Evolutionary conservation across 371 early-diverging fungal genomes (phyloP), one percentile per base, ranked within the genome.

Genomic region (Apophysomyces variabilis): DNA sequence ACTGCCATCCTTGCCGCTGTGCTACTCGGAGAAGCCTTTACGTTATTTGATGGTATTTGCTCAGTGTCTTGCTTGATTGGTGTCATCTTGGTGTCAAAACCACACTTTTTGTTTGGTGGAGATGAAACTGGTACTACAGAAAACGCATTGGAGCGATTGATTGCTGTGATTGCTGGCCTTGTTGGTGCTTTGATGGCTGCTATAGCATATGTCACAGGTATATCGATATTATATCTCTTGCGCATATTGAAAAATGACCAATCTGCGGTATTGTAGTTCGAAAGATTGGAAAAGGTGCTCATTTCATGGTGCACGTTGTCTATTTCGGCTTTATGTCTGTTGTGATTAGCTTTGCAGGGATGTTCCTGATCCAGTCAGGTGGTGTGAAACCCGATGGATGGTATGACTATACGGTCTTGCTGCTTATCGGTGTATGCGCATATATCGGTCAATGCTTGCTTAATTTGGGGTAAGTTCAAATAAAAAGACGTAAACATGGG

Each of bases 301-400:
- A 91, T 61, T 84, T 85, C 8, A 76, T 93, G 80, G 89, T 89
- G 7, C 92, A 92, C 61, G 86, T 91, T 16, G 82, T 85, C 35
- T 92, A 92, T 62, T 91, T 91, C 79, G 95, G 95, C n/a, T 66
- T 75, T 5, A 65, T 90, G 16, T 84, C 88, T 21, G 75, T 86
- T 13, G n/a, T 82, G 16, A 63, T 80, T 50, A 77, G 83, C 35
- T 35, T 61, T 0, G 58, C 72, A 13, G 73, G 74, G 4, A 39
- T 78, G 3, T 71, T 64, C 14, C 44, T 67, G 7, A 50, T 79
- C 16, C 83, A 83, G 32, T 26, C 32, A 54, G 64, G 43, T 7
- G 66, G 68, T 41, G 56, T 67, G 38, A 3, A 64, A 65, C 82
- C 83, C 14, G 38, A 13, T 14, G 16, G 66, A n/a, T 7, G 32